phyloP scores from a whole-genome alignment of 345 rosid species.

The Eucalyptus curtisii region DNA sequence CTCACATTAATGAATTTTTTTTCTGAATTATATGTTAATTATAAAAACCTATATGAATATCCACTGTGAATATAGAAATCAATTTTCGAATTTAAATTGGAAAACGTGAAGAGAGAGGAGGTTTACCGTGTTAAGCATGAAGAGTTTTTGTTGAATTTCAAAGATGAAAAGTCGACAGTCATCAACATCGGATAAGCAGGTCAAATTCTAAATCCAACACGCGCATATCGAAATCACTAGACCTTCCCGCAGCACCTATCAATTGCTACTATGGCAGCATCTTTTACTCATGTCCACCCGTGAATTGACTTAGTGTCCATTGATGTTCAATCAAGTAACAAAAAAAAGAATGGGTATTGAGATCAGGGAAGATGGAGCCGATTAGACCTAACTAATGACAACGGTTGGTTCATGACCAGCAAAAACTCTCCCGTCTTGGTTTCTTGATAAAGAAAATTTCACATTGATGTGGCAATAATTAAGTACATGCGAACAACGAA shows the following conservation, averaged over 20 bases:
- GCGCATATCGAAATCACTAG: accelerated
- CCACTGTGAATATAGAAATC: background rate
- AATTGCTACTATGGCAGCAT: background rate
- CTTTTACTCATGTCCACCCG: background rate
- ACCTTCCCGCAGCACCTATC: background rate
- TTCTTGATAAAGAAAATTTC: background rate
- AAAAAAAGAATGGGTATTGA: background rate
- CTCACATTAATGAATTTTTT: background rate
- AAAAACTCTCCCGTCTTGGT: background rate
- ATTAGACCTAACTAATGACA: too few relatives aligned
- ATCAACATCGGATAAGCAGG: background rate
- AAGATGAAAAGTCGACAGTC: background rate
- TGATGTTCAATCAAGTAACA: background rate
- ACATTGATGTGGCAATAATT: background rate
- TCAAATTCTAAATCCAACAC: background rate
- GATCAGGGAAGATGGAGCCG: background rate
- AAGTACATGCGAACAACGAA: background rate
- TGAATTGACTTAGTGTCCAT: background rate
- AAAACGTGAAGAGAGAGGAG: background rate
- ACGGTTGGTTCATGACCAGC: too few relatives aligned
- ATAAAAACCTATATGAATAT: background rate
- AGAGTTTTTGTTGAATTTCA: background rate
- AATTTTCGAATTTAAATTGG: background rate
- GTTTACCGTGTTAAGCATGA: background rate
- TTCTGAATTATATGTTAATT: background rate